These are phyloP conservation scores for Tulasnella sp. DNA, from an alignment of 768 basidiomycete genomes.

Conservation along the genomic window DNA sequence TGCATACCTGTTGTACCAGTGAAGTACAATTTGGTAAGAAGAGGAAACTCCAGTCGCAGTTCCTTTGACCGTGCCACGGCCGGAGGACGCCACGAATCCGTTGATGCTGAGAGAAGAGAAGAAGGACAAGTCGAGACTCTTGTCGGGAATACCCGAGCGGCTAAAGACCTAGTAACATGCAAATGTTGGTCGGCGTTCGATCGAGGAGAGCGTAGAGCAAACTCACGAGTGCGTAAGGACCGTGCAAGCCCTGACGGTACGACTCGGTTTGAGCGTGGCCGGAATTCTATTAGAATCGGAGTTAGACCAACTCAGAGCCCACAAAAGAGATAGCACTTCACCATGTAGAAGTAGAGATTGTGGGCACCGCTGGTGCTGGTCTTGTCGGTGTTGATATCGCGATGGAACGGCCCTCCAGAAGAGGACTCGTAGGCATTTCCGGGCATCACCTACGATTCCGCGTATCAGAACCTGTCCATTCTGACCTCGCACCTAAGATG, in stretches of 20 bases:
- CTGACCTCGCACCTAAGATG: conserved; percentile 30
- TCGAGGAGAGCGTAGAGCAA: not conserved
- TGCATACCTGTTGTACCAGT: conserved; percentile 19
- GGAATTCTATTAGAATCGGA: conserved; percentile 10
- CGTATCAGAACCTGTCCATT: conserved; percentile 23
- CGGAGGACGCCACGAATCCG: conserved; percentile 45
- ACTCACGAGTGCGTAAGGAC: conserved; percentile 24
- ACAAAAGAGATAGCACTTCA: not conserved
- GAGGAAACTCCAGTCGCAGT: conserved; percentile 45
- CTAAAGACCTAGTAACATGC: not conserved
- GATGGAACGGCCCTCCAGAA: conserved; percentile 52
- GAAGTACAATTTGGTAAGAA: conserved; percentile 33
- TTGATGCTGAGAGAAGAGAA: conserved; percentile 44
- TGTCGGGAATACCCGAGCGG: conserved; percentile 37
- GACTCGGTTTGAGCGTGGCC: conserved; percentile 24
- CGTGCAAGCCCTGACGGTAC: conserved; percentile 9
- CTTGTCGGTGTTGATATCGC: conserved; percentile 34
- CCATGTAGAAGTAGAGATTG: conserved; percentile 25
- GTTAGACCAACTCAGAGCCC: not conserved
- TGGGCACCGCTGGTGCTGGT: not conserved
- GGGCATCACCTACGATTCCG: conserved; percentile 34
- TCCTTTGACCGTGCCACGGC: conserved; percentile 47
- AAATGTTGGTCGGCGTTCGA: not conserved
- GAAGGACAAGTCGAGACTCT: conserved; percentile 33
- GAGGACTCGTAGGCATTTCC: conserved; percentile 45